Conservation (phyloP, 2,329 filamentous ascomycete species). For the Thermochaetoides dissita region DNA sequence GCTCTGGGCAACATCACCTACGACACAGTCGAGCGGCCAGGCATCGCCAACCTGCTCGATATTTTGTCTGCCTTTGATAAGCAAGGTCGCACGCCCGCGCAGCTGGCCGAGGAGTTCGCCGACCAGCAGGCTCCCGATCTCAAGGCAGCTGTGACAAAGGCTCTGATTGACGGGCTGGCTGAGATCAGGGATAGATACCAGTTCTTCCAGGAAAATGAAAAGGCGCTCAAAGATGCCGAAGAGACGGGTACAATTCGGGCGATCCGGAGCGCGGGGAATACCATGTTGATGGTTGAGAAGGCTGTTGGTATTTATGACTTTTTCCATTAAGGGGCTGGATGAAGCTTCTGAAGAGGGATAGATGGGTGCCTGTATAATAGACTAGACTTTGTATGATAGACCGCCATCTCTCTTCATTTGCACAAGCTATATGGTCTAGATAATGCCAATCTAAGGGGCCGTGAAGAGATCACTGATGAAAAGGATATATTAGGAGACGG, state of each 20-base stretch:
- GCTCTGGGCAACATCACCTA: conserved; percentile 53
- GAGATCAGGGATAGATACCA: conserved; percentile 44
- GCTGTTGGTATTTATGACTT: background rate
- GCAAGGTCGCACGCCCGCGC: conserved; percentile 23
- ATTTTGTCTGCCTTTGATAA: conserved; percentile 58
- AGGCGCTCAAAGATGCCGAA: conserved; percentile 35
- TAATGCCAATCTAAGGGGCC: too few relatives aligned
- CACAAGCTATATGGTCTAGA: too few relatives aligned
- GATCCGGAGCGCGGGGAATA: conserved; percentile 42
- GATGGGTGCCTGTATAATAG: too few relatives aligned
- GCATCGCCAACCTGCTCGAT: conserved; percentile 75
- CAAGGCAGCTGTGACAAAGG: conserved; percentile 27
- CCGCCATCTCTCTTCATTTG: too few relatives aligned
- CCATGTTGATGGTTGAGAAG: conserved; percentile 29
- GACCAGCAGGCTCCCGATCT: conserved; percentile 3
- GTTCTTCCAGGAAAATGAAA: conserved; percentile 27
- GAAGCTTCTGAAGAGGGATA: too few relatives aligned
- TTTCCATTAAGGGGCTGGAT: too few relatives aligned
- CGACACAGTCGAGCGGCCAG: conserved; percentile 55
- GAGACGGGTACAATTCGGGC: conserved; percentile 47
- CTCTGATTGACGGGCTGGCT: conserved; percentile 37
- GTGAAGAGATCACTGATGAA: too few relatives aligned
- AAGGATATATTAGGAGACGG: too few relatives aligned
- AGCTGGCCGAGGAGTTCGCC: conserved; percentile 31
- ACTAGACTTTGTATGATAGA: too few relatives aligned